Evolutionary conservation across 2,329 filamentous ascomycete genomes (phyloP).

Genomic region (Venturia aucupariae): DNA sequence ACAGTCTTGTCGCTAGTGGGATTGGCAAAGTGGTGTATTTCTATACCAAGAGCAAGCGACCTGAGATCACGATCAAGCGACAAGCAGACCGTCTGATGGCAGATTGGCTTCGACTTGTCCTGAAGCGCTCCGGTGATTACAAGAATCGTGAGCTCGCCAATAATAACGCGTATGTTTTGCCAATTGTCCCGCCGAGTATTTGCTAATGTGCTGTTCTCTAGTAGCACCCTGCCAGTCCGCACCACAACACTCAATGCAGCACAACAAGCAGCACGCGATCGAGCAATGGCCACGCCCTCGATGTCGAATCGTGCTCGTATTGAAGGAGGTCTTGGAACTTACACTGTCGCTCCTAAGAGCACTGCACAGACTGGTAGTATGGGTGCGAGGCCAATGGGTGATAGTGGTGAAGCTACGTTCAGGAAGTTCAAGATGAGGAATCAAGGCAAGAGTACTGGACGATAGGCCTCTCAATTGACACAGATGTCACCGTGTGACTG

Average conservation of each 20-base stretch:
- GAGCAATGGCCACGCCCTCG: constrained; percentile 43
- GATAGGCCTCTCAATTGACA: not conserved
- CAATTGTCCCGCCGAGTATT: not conserved
- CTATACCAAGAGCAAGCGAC: constrained; percentile 90
- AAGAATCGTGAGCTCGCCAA: constrained; percentile 63
- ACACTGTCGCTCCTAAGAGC: constrained; percentile 54
- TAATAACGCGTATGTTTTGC: constrained; percentile 11
- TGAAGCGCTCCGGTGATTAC: constrained; percentile 90
- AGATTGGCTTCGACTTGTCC: constrained; percentile 90
- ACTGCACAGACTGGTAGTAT: constrained; percentile 38
- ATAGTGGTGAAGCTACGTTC: constrained; percentile 40
- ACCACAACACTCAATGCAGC: constrained; percentile 18
- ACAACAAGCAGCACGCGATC: constrained; percentile 36
- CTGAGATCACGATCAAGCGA: constrained; percentile 81
- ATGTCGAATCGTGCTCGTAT: constrained; percentile 50
- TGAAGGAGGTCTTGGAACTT: constrained; percentile 50
- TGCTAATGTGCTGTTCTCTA: constrained; percentile 19
- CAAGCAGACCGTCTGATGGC: constrained; percentile 86
- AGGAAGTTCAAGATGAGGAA: constrained; percentile 38
- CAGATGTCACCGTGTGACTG: not conserved
- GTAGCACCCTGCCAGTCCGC: constrained; percentile 24
- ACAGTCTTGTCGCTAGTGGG: constrained; percentile 77
- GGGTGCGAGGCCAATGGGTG: constrained; percentile 36
- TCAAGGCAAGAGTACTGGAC: not conserved
- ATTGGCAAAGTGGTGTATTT: constrained; percentile 96